Conservation (phyloP, 257 asterid species). For the Fraxinus pennsylvanica region DNA sequence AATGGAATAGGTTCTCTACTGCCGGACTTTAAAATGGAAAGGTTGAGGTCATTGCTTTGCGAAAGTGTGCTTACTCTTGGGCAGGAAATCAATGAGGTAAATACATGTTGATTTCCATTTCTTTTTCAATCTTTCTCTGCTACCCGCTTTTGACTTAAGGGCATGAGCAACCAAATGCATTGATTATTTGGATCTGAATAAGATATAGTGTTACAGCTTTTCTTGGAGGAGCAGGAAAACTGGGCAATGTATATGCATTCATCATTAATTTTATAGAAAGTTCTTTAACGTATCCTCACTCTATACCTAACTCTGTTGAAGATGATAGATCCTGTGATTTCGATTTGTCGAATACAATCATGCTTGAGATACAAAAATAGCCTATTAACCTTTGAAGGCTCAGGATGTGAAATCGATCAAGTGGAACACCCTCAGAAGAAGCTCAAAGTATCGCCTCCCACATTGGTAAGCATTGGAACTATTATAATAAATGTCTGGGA, state of each 20-base stretch:
- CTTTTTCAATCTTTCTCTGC: neutral
- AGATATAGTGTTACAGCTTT: neutral
- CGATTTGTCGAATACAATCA: constrained; percentile 52
- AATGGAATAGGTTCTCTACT: constrained; percentile 59
- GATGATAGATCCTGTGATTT: constrained; percentile 57
- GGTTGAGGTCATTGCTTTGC: constrained; percentile 54
- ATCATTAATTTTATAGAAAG: neutral
- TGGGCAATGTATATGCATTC: neutral
- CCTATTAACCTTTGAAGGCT: constrained; percentile 30
- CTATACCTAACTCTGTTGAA: constrained; percentile 29
- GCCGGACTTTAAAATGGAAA: constrained; percentile 53
- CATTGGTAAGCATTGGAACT: constrained; percentile 42
- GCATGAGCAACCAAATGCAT: neutral
- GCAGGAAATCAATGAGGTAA: constrained; percentile 79
- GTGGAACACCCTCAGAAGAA: constrained; percentile 47
- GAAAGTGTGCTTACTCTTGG: constrained; percentile 58
- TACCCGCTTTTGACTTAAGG: neutral
- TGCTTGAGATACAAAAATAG: constrained; percentile 52
- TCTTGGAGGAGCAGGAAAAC: constrained; percentile 18
- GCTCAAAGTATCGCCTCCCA: constrained; percentile 37
- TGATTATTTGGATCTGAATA: constrained; percentile 6
- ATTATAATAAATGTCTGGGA: neutral
- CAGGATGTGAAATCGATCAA: constrained; percentile 27
- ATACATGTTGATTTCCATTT: neutral
- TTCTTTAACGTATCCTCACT: neutral